Percentiles rank a stretch among this genome's conserved stretches.
Conservation (phyloP, 768 basidiomycete species). For the Mycena metata region DNA sequence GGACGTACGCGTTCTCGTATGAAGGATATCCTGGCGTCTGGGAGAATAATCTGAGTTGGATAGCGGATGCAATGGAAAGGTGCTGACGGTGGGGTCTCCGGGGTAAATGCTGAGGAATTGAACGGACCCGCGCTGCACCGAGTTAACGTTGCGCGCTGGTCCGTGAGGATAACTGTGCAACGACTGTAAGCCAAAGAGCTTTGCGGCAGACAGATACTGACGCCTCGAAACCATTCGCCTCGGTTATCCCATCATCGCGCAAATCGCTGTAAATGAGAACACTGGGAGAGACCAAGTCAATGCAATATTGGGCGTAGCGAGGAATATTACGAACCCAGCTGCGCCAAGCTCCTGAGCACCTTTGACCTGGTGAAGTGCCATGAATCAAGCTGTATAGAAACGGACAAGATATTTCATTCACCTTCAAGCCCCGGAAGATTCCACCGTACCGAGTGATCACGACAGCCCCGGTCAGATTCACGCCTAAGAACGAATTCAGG, state of each 20-base stretch:
- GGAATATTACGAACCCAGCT: conserved; percentile 48
- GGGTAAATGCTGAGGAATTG: conserved; percentile 74
- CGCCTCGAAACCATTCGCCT: conserved; percentile 66
- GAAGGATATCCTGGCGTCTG: conserved; percentile 69
- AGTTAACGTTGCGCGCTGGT: conserved; percentile 72
- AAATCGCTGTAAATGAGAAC: conserved; percentile 75
- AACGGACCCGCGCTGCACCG: conserved; percentile 77
- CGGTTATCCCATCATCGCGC: conserved; percentile 76
- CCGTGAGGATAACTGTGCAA: conserved; percentile 69
- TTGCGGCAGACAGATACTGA: conserved; percentile 41
- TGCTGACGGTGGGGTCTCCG: conserved; percentile 52
- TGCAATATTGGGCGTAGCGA: not conserved
- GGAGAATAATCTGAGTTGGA: conserved; percentile 50
- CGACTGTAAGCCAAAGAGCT: conserved; percentile 4
- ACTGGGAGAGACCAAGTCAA: conserved; percentile 15
- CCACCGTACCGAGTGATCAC: conserved; percentile 72
- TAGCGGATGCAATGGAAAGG: conserved; percentile 46
- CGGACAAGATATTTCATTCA: conserved; percentile 33
- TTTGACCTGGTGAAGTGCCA: conserved; percentile 56
- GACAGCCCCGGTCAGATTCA: conserved; percentile 70
- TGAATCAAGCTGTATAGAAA: not conserved
- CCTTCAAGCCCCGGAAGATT: conserved; percentile 79
- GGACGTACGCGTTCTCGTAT: conserved; percentile 78
- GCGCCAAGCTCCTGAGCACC: conserved; percentile 77
- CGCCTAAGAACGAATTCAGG: conserved; percentile 52